Percentiles rank a stretch among this genome's conserved stretches.
Conservation (phyloP, 2,329 filamentous ascomycete species). For the Botrytis elliptica region DNA sequence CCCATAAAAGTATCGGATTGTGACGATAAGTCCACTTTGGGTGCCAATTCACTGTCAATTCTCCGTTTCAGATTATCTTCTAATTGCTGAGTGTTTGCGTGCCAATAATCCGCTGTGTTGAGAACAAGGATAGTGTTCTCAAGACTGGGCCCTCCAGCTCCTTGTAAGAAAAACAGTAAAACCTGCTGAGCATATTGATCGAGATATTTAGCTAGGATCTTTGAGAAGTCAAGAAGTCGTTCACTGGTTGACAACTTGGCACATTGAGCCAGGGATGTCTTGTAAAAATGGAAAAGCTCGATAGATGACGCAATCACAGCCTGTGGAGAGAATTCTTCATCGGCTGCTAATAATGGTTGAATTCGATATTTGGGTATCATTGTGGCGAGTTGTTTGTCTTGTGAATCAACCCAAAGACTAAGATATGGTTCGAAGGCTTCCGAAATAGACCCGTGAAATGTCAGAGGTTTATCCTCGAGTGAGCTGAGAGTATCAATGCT, state of each 20-base stretch:
- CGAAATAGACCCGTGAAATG: constrained; percentile 87
- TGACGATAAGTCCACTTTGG: constrained; percentile 81
- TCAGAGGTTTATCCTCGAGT: constrained; percentile 69
- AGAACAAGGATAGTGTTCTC: constrained; percentile 83
- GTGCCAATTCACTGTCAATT: constrained; percentile 74
- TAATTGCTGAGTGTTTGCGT: constrained; percentile 85
- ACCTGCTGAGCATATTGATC: constrained; percentile 96
- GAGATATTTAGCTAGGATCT: constrained; percentile 85
- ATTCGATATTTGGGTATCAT: constrained; percentile 86
- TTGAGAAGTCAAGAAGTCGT: constrained; percentile 78
- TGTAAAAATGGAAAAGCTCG: constrained; percentile 96
- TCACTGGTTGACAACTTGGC: constrained; percentile 93
- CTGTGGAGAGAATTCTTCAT: constrained; percentile 90
- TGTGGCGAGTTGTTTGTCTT: constrained; percentile 80
- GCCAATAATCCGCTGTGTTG: constrained; percentile 98
- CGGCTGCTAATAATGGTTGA: constrained; percentile 74
- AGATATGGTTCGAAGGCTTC: constrained; percentile 97
- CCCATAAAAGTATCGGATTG: constrained; percentile 95
- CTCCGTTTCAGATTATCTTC: constrained; percentile 92
- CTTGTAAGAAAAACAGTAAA: constrained; percentile 67
- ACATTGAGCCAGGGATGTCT: constrained; percentile 87
- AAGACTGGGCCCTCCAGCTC: constrained; percentile 51
- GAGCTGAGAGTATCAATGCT: constrained; percentile 91
- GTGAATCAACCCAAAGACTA: constrained; percentile 94
- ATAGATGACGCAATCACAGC: constrained; percentile 91